Conservation (phyloP, 305 asterid genomes). For the Fraxinus dipetala region DNA sequence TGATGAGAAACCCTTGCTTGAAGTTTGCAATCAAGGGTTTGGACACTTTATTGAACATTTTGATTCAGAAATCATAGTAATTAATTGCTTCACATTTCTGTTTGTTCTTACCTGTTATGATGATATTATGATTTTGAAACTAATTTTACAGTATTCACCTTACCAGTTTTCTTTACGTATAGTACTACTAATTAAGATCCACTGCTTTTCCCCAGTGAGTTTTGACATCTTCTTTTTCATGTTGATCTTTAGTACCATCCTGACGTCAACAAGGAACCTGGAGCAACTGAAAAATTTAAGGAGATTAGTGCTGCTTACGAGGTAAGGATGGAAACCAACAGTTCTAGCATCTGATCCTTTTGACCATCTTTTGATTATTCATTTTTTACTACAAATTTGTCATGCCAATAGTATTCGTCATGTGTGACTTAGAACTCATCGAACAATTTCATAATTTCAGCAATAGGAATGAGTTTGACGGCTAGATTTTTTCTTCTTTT, state of each 20-base stretch:
- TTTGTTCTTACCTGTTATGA: neutral
- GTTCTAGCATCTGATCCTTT: constrained; percentile 12
- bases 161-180: neutral
- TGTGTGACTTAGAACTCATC: constrained; percentile 6
- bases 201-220: neutral
- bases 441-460: neutral
- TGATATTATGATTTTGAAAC: neutral
- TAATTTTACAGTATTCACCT: neutral
- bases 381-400: neutral
- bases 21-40: neutral
- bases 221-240: constrained; percentile 26
- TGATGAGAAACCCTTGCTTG: neutral
- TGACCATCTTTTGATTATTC: constrained; percentile 16
- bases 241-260: constrained; percentile 73
- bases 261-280: constrained; percentile 95
- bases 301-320: constrained; percentile 97
- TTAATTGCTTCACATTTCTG: neutral
- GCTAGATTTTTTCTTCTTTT: constrained; percentile 13
- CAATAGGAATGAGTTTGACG: neutral
- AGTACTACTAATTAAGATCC: neutral
- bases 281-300: constrained; percentile 93
- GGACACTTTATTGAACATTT: neutral
- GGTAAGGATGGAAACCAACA: constrained; percentile 51
- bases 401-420: neutral
- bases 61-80: neutral